Percentiles rank a stretch among this genome's conserved stretches.
Conservation (phyloP, 306 rosid genomes). For the Cotoneaster glaucophyllus region DNA sequence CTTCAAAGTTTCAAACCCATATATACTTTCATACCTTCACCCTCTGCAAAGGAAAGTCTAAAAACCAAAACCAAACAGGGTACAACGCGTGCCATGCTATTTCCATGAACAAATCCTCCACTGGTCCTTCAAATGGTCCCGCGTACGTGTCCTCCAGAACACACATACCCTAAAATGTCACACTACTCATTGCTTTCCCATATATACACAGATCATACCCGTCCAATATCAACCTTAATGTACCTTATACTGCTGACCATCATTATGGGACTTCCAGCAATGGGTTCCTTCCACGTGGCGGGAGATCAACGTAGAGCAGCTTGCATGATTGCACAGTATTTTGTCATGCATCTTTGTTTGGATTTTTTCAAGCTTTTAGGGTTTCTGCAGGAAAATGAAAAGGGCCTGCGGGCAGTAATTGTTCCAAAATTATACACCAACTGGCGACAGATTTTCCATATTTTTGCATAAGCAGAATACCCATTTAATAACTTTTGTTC, state of each 20-base stretch:
- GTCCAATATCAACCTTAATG: background rate
- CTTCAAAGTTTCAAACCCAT: conserved; percentile 13
- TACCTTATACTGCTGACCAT: conserved; percentile 1
- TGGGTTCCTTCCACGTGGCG: background rate
- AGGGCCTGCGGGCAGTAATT: background rate
- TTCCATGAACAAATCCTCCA: background rate
- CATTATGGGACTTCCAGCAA: background rate
- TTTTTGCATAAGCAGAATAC: background rate
- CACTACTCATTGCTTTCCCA: background rate
- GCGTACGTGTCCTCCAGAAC: background rate
- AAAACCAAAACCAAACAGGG: background rate
- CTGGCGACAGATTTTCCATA: background rate
- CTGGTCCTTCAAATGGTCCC: background rate
- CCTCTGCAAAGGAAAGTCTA: background rate
- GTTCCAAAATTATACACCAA: background rate
- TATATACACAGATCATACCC: background rate
- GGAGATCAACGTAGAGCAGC: background rate
- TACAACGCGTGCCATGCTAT: conserved; percentile 8
- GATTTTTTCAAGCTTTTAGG: background rate
- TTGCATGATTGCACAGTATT: background rate
- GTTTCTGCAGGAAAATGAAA: background rate
- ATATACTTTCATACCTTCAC: background rate
- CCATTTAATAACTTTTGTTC: too few relatives aligned
- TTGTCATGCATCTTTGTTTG: background rate
- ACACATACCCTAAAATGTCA: background rate